These are phyloP conservation scores for Trichoderma citrinoviride DNA, from an alignment of 2,329 filamentous ascomycete genomes.

Conservation along the genomic window DNA sequence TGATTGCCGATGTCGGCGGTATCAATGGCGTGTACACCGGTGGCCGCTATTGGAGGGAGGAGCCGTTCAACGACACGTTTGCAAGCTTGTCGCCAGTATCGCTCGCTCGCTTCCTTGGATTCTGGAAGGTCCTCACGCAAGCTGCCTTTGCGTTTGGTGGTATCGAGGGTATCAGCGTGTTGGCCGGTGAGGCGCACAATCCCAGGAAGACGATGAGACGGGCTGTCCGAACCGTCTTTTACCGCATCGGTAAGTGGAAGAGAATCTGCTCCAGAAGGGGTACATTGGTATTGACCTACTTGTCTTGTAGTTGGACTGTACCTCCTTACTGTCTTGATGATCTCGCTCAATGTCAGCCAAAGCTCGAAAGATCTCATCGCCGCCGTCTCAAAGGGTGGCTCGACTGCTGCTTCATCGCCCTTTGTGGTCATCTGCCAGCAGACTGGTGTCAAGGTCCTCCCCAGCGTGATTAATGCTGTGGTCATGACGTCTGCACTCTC, in stretches of 20 bases:
- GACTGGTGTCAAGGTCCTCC: slow-evolving; percentile 48
- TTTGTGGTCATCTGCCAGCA: slow-evolving; percentile 50
- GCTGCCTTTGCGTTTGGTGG: slow-evolving; percentile 40
- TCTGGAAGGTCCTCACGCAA: slow-evolving; percentile 40
- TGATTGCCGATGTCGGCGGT: slow-evolving; percentile 40
- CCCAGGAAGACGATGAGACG: slow-evolving; percentile 34
- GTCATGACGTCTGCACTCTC: slow-evolving; percentile 54
- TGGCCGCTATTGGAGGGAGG: slow-evolving; percentile 41
- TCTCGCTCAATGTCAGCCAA: slow-evolving; percentile 24
- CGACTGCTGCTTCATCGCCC: slow-evolving; percentile 51
- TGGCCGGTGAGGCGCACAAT: slow-evolving; percentile 44
- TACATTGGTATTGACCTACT: not conserved
- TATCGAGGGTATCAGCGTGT: slow-evolving; percentile 27
- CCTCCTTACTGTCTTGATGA: slow-evolving; percentile 23
- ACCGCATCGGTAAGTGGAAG: slow-evolving; percentile 20
- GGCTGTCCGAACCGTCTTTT: slow-evolving; percentile 23
- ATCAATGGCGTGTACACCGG: slow-evolving; percentile 37
- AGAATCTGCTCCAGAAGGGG: too few relatives aligned
- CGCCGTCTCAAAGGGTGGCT: slow-evolving; percentile 50
- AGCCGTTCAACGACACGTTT: slow-evolving; percentile 37
- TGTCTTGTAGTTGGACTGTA: slow-evolving; percentile 18
- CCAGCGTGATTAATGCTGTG: slow-evolving; percentile 54
- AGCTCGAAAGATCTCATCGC: slow-evolving; percentile 26
- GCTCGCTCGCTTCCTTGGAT: slow-evolving; percentile 39
- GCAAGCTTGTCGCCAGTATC: slow-evolving; percentile 34